These are phyloP conservation scores for Elaeis oleifera DNA, from an alignment of 202 grass and related monocot species.

Conservation along the genomic window DNA sequence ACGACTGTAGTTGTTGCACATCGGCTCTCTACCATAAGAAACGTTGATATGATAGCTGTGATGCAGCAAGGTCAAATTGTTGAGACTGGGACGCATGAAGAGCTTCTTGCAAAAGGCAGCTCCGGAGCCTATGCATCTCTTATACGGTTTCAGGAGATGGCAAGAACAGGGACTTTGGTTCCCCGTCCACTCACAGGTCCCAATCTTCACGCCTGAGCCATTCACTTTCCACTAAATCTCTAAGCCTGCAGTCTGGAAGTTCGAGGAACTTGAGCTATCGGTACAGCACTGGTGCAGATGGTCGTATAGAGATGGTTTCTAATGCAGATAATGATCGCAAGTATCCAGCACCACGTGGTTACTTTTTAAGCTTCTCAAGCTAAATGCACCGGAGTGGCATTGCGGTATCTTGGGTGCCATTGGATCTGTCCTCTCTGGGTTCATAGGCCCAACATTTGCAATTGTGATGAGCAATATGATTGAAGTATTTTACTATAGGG, in stretches of 20 bases:
- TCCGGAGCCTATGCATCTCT: conserved; percentile 87
- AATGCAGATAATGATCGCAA: conserved; percentile 82
- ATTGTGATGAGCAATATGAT: conserved; percentile 99
- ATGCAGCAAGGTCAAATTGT: conserved; percentile 65
- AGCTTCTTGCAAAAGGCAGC: conserved; percentile 60
- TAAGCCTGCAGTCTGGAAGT: conserved; percentile 82
- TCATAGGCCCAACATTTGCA: conserved; percentile 93
- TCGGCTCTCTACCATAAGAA: conserved; percentile 54
- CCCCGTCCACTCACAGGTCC: conserved; percentile 57
- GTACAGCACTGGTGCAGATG: conserved; percentile 94
- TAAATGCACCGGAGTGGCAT: conserved; percentile 98
- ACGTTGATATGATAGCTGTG: conserved; percentile 60
- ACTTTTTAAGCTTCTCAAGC: conserved; percentile 95
- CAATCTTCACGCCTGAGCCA: conserved; percentile 77
- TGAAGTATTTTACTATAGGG: conserved; percentile 95
- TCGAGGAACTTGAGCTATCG: conserved; percentile 93
- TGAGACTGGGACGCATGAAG: conserved; percentile 63
- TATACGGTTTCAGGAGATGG: conserved; percentile 82
- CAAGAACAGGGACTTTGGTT: conserved; percentile 57
- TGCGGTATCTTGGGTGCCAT: conserved; percentile 77
- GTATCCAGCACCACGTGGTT: conserved; percentile 76
- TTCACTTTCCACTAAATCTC: conserved; percentile 96
- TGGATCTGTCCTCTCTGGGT: conserved; percentile 90
- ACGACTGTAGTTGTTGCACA: conserved; percentile 77
- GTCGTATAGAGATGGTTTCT: conserved; percentile 94